These are phyloP conservation scores for Fragilariopsis cylindrus DNA, from an alignment of 108 stramenopile species.

Conservation along the genomic window DNA sequence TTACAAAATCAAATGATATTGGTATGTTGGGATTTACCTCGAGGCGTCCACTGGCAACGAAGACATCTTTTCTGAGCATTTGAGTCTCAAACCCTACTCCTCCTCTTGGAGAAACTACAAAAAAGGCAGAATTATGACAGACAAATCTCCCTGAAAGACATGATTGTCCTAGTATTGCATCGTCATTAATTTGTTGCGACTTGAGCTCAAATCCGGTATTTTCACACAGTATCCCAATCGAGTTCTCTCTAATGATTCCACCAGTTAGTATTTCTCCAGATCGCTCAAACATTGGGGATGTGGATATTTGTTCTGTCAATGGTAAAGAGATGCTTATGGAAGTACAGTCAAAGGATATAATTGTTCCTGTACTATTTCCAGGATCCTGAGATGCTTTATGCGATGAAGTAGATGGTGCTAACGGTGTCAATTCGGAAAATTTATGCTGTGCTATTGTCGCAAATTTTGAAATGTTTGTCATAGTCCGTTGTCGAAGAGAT, in stretches of 20 bases:
- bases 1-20: slow-evolving; percentile 20
- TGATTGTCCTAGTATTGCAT: not conserved
- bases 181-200: not conserved
- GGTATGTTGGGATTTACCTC: slow-evolving; percentile 42
- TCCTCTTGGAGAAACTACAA: slow-evolving; percentile 23
- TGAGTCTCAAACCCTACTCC: slow-evolving; percentile 8
- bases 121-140: slow-evolving; percentile 18
- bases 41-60: slow-evolving; percentile 24
- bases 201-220: slow-evolving; percentile 18
- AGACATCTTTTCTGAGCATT: slow-evolving; percentile 30
- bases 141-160: slow-evolving; percentile 3
- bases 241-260: slow-evolving; percentile 5
- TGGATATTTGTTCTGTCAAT: slow-evolving; percentile 7
- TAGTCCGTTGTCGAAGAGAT: slow-evolving; percentile 40
- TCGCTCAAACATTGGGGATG: slow-evolving; percentile 21
- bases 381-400: not conserved
- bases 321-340: slow-evolving; percentile 26
- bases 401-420: not conserved
- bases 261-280: slow-evolving; percentile 9
- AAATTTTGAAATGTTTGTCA: slow-evolving; percentile 36
- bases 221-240: slow-evolving; percentile 16
- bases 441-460: not conserved
- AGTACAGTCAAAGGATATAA: slow-evolving; percentile 19
- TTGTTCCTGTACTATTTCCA: not conserved
- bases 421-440: not conserved